These are phyloP conservation scores for Aspergillus neotritici DNA, from an alignment of 2,329 filamentous ascomycete species.

Conservation along the genomic window DNA sequence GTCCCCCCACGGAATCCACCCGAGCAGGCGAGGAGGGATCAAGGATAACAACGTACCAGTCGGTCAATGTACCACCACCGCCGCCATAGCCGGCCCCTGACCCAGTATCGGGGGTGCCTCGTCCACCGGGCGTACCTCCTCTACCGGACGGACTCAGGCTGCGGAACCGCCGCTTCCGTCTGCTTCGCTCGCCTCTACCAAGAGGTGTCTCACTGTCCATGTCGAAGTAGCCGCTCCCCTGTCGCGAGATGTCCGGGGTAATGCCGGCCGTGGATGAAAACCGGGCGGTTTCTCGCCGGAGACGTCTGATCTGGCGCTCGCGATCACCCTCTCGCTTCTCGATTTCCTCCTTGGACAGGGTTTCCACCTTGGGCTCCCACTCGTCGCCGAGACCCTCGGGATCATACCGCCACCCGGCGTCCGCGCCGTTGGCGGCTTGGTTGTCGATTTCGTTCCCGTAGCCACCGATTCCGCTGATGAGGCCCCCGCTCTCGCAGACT, in stretches of 20 bases:
- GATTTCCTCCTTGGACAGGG: slow-evolving; percentile 88
- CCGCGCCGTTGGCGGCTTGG: slow-evolving; percentile 73
- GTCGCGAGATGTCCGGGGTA: slow-evolving; percentile 64
- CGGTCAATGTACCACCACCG: slow-evolving; percentile 58
- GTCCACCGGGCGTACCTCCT: slow-evolving; percentile 59
- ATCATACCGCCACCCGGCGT: slow-evolving; percentile 93
- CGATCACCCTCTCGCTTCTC: slow-evolving; percentile 94
- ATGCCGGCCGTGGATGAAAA: slow-evolving; percentile 85
- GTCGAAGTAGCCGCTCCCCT: slow-evolving; percentile 55
- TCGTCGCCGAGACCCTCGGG: slow-evolving; percentile 79
- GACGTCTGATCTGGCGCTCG: slow-evolving; percentile 78
- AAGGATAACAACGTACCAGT: slow-evolving; percentile 41
- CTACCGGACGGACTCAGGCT: slow-evolving; percentile 77
- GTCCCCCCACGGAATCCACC: too few relatives aligned
- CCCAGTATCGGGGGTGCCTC: slow-evolving; percentile 70
- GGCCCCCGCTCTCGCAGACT: slow-evolving; percentile 82
- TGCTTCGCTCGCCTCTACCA: slow-evolving; percentile 85
- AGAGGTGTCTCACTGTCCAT: slow-evolving; percentile 68
- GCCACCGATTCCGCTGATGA: slow-evolving; percentile 68
- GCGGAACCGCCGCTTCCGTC: slow-evolving; percentile 90
- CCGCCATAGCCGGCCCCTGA: slow-evolving; percentile 65
- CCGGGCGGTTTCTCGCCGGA: slow-evolving; percentile 83
- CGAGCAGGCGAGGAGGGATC: too few relatives aligned
- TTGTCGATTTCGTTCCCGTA: slow-evolving; percentile 73
- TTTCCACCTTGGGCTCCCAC: slow-evolving; percentile 78